Evolutionary conservation across 768 basidiomycete species (phyloP), one percentile per base, ranked within the genome.

Genomic region (Suillus discolor): DNA sequence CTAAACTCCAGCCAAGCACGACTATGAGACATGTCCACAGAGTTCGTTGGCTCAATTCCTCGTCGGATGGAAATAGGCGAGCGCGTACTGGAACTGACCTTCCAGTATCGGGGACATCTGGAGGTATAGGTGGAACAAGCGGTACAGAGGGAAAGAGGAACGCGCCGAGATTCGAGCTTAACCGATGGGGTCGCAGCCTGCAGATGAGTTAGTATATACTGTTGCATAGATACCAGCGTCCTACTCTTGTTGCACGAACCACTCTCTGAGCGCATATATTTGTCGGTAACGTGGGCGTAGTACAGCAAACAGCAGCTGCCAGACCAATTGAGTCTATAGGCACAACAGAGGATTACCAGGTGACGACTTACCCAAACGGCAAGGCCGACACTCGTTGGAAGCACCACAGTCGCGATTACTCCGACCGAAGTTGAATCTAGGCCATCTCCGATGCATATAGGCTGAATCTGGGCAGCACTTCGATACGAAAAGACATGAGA

Each of bases 91-190:
- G 78, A 2, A 77, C 69, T 3, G 86, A 85, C 23, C 81, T 81
- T 12, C 85, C 85, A 9, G 85, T 80, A 65, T 87, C 80, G 6
- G 85, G 84, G 13, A 87, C 81, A 67, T 89, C 85, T 4, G 79
- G 75, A 18, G 89, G 86, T 11, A 90, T 70, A 11, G 78, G 67
- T 1, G 91, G 90, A 28, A 90, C 79, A 4, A 92, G 75, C 9
- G 90, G 89, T 38, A 90, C 86, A 64, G 83, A 85, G 6, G 91
- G 92, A 69, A 85, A 85, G 23, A 94, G 80, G 73, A 93, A 93
- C 0, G 90, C 85, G 72, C 87, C 86, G 64, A 90, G 80, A 4
- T 82, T 79, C 31, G 82, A 79, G 60, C 85, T 79, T 6, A 91
- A 81, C 31, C 87, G 84, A 72, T 84, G 82, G 38, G 91, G 89